phyloP scores from a whole-genome alignment of 345 rosid genomes.

The Melaleuca quinquenervia region DNA sequence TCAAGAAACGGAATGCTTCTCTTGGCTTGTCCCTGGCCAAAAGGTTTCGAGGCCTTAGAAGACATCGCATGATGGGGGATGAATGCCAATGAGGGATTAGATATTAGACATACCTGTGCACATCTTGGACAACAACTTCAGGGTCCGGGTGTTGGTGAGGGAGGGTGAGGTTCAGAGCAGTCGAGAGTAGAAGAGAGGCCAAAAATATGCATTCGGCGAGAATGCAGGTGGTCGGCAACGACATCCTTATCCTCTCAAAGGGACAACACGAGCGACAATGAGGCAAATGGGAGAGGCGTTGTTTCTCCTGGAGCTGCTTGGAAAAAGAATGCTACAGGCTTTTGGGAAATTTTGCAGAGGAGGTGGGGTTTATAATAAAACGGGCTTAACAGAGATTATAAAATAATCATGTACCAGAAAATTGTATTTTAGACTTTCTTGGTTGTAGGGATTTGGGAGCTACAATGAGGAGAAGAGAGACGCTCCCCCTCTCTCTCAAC shows the following conservation, averaged over 20 bases:
- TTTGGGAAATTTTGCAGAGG: too few relatives aligned
- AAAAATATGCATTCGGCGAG: not conserved
- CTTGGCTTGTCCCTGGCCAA: not conserved
- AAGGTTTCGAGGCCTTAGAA: not conserved
- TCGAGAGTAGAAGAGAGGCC: not conserved
- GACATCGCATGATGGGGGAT: not conserved
- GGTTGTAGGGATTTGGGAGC: not conserved
- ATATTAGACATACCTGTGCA: constrained; percentile 7
- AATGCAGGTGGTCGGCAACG: not conserved
- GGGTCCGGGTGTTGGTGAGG: constrained; percentile 18
- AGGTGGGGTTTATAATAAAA: not conserved
- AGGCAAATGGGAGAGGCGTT: not conserved
- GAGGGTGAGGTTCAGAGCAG: constrained; percentile 11
- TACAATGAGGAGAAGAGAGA: not conserved
- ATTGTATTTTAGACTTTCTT: not conserved
- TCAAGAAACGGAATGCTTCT: not conserved
- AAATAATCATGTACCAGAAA: not conserved
- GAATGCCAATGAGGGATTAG: not conserved
- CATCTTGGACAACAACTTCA: constrained; percentile 11
- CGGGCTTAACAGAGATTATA: not conserved
- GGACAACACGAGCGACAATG: not conserved
- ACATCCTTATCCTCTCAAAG: not conserved
- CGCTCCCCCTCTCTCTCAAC: not conserved
- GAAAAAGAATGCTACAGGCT: not conserved
- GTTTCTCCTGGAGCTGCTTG: not conserved